phyloP scores from a whole-genome alignment of 2,329 filamentous ascomycete genomes.

The Neofusicoccum laricinum region DNA sequence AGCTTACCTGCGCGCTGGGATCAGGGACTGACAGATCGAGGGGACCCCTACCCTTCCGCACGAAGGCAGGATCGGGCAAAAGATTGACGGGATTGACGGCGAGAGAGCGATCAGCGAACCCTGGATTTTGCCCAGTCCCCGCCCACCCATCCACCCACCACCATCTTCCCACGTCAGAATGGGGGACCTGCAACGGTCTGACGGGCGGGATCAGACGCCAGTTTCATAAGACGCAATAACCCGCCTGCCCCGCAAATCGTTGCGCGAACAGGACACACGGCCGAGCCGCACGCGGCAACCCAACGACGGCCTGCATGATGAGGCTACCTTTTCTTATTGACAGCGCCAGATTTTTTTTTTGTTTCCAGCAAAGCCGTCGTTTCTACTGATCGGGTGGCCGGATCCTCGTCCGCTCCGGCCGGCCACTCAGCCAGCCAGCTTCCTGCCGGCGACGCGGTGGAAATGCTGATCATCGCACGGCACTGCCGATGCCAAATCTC shows the following conservation, averaged over 20 bases:
- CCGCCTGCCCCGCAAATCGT: background rate
- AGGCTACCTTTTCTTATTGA: no score
- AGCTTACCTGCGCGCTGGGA: slow-evolving; percentile 2
- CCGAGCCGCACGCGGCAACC: background rate
- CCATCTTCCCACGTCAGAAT: no score
- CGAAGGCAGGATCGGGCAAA: background rate
- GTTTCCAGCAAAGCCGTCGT: no score
- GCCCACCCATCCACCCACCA: background rate
- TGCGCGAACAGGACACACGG: background rate
- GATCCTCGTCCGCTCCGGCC: no score
- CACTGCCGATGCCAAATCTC: no score
- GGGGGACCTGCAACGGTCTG: no score
- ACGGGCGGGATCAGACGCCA: background rate
- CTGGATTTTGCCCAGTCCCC: background rate
- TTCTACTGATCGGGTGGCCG: no score
- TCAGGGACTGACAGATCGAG: background rate
- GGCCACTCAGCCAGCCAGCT: no score
- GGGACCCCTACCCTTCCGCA: background rate
- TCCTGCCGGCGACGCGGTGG: no score
- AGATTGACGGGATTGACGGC: background rate
- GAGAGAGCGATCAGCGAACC: background rate
- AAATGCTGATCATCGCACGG: no score
- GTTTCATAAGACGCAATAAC: background rate
- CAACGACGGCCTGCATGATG: no score
- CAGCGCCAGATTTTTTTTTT: no score